phyloP scores from a whole-genome alignment of 1,284 basidiomycete genomes.

The Kwoniella shivajii region DNA sequence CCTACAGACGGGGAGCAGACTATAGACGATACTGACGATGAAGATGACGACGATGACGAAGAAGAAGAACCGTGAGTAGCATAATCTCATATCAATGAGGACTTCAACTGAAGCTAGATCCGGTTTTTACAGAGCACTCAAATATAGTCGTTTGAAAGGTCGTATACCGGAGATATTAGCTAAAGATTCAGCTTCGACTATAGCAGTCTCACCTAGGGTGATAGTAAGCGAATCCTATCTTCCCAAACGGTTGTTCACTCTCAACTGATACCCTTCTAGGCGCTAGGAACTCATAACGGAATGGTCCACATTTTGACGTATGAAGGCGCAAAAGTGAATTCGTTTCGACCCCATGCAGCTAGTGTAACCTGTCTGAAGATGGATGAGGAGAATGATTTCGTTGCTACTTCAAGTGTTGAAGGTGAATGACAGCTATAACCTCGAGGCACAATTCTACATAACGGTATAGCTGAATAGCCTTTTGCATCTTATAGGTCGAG shows the following conservation, averaged over 20 bases:
- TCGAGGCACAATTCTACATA: neutral
- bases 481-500: conserved; percentile 64
- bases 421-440: conserved; percentile 67
- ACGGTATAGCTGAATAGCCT: neutral
- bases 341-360: conserved; percentile 89
- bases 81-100: neutral
- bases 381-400: conserved; percentile 83
- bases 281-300: conserved; percentile 86
- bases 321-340: conserved; percentile 79
- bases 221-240: conserved; percentile 61
- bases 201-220: conserved; percentile 73
- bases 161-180: conserved; percentile 75
- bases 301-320: conserved; percentile 85
- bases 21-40: conserved; percentile 48
- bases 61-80: conserved; percentile 53
- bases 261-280: conserved; percentile 57
- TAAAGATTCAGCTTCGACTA: conserved; percentile 82
- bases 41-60: conserved; percentile 41
- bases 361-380: conserved; percentile 83
- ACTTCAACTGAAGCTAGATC: neutral
- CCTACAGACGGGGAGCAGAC: too few relatives aligned
- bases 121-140: conserved; percentile 63
- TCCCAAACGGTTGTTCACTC: neutral
- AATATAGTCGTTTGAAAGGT: conserved; percentile 82
- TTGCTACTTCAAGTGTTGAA: conserved; percentile 91